phyloP scores from a whole-genome alignment of 805 yeast genomes.

The Candida golubevii region DNA sequence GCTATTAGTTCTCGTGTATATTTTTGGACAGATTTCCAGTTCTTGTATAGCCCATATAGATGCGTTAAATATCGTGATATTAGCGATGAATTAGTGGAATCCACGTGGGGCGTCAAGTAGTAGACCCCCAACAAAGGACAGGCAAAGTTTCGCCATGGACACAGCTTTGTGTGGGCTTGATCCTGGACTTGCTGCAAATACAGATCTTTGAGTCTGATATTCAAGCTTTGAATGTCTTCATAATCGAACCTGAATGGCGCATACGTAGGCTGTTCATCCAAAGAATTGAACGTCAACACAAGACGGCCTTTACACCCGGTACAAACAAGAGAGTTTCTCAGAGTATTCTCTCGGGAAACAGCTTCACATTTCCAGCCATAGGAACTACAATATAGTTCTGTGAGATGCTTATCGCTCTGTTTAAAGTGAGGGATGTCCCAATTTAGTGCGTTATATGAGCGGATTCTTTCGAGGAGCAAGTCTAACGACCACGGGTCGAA shows the following conservation, averaged over 20 bases:
- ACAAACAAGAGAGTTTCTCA: slow-evolving; percentile 32
- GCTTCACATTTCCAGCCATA: slow-evolving; percentile 52
- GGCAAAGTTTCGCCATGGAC: slow-evolving; percentile 37
- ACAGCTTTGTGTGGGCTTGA: slow-evolving; percentile 27
- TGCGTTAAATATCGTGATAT: slow-evolving; percentile 26
- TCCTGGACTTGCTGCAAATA: slow-evolving; percentile 24
- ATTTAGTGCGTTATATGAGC: slow-evolving; percentile 41
- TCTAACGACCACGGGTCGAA: slow-evolving; percentile 38
- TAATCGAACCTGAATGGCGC: slow-evolving; percentile 12
- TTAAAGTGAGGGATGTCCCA: slow-evolving; percentile 39
- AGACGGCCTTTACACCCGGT: slow-evolving; percentile 29
- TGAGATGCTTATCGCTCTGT: slow-evolving; percentile 22
- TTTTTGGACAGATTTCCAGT: slow-evolving; percentile 9
- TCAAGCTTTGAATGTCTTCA: slow-evolving; percentile 24
- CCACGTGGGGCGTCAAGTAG: slow-evolving; percentile 31
- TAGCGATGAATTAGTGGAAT: slow-evolving; percentile 26
- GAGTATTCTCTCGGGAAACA: slow-evolving; percentile 18
- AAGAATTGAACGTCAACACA: slow-evolving; percentile 24
- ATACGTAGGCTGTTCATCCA: slow-evolving; percentile 10
- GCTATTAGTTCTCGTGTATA: slow-evolving; percentile 1
- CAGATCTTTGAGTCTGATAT: slow-evolving; percentile 19
- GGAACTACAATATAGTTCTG: slow-evolving; percentile 46
- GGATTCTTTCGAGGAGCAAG: slow-evolving; percentile 36
- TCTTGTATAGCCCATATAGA: slow-evolving; percentile 27
- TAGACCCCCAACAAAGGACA: slow-evolving; percentile 32